Conservation (phyloP, 257 asterid genomes). For the Ilex aquifolium region DNA sequence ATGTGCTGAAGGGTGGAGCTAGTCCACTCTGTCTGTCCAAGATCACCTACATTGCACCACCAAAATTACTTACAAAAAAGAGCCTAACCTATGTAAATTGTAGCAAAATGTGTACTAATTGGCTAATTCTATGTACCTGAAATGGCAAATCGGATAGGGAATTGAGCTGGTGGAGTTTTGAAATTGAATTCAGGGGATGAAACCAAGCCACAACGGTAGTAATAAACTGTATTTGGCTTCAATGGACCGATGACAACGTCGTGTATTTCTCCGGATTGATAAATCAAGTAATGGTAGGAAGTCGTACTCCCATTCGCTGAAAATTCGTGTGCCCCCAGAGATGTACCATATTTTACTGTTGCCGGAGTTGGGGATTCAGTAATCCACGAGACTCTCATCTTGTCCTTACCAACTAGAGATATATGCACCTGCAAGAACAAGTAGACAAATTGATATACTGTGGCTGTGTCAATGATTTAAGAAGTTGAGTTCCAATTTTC, state of each 20-base stretch:
- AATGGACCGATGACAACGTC: slow-evolving; percentile 65
- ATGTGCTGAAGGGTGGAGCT: slow-evolving; percentile 56
- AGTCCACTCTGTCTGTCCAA: slow-evolving; percentile 80
- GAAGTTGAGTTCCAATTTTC: too few relatives aligned
- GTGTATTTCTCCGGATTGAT: slow-evolving; percentile 58
- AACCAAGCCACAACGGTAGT: slow-evolving; percentile 36
- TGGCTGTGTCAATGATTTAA: too few relatives aligned
- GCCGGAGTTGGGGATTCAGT: slow-evolving; percentile 32
- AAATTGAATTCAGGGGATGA: slow-evolving; percentile 35
- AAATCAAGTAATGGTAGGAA: slow-evolving; percentile 28
- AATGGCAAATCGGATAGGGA: slow-evolving; percentile 56
- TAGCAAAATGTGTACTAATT: too few relatives aligned
- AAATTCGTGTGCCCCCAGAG: slow-evolving; percentile 28
- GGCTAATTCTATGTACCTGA: slow-evolving; percentile 28
- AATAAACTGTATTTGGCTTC: slow-evolving; percentile 45
- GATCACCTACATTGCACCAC: slow-evolving; percentile 44
- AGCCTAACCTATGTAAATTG: too few relatives aligned
- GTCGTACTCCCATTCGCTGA: slow-evolving; percentile 40
- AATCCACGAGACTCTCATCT: slow-evolving; percentile 62
- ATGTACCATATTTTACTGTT: slow-evolving; percentile 44
- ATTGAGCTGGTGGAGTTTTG: slow-evolving; percentile 53
- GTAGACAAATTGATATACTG: too few relatives aligned
- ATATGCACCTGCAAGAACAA: slow-evolving; percentile 48
- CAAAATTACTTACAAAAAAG: too few relatives aligned
- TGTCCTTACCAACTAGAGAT: slow-evolving; percentile 45